phyloP scores from a whole-genome alignment of 2,329 filamentous ascomycete species.

The Dactylellina drechsleri region DNA sequence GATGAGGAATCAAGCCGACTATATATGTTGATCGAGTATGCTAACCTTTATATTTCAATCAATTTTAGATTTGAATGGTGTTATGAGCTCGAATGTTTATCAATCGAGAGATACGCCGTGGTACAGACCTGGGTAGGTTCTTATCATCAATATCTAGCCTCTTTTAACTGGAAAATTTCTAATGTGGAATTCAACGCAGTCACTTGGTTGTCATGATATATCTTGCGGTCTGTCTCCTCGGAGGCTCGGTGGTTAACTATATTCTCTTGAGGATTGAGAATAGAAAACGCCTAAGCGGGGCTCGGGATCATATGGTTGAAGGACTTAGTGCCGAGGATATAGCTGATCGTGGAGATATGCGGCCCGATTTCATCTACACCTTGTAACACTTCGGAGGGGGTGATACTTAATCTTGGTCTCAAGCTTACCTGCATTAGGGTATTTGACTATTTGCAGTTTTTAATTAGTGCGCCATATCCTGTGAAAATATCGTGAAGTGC shows the following conservation, averaged over 20 bases:
- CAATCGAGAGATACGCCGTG: slow-evolving; percentile 40
- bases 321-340: slow-evolving; percentile 73
- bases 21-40: background rate
- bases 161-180: background rate
- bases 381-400: slow-evolving; percentile 4
- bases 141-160: background rate
- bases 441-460: too few relatives aligned
- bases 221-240: slow-evolving; percentile 73
- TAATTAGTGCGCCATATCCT: too few relatives aligned
- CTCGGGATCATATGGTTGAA: slow-evolving; percentile 72
- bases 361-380: slow-evolving; percentile 52
- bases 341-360: slow-evolving; percentile 68
- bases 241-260: slow-evolving; percentile 75
- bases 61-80: slow-evolving; percentile 89
- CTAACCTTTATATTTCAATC: slow-evolving; percentile 15
- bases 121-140: slow-evolving; percentile 48
- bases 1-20: too few relatives aligned
- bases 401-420: too few relatives aligned
- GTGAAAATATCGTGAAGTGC: too few relatives aligned
- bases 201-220: slow-evolving; percentile 81
- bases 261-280: slow-evolving; percentile 75
- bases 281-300: slow-evolving; percentile 70
- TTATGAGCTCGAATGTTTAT: slow-evolving; percentile 68
- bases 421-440: too few relatives aligned
- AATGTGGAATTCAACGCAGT: slow-evolving; percentile 63